A percentile compares a stretch with the other conserved stretches of the same genome.
Conservation (phyloP, 495 filamentous ascomycete genomes). For the Hypoxylon subgilvum region DNA sequence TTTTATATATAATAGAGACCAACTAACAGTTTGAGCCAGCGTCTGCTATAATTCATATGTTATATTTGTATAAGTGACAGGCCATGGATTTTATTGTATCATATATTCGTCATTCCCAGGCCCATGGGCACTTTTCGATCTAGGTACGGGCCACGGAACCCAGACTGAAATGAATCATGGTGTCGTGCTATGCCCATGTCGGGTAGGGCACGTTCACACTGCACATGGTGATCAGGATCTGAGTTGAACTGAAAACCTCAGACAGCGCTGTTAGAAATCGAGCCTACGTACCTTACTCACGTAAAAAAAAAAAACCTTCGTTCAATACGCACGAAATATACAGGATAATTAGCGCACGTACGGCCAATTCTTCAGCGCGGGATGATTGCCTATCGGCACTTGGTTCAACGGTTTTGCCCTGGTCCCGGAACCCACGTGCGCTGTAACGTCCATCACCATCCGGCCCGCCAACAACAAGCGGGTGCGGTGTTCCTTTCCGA, state of each 20-base stretch:
- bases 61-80: constrained; percentile 18
- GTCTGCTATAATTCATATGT: constrained; percentile 22
- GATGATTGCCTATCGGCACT: constrained; percentile 31
- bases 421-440: constrained; percentile 32
- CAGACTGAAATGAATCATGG: constrained; percentile 18
- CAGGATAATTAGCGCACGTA: too few species aligned
- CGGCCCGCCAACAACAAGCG: constrained; percentile 28
- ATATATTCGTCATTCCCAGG: constrained; percentile 36
- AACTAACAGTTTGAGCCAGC: constrained; percentile 5
- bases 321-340: too few species aligned
- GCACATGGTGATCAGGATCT: too few species aligned
- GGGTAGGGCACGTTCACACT: constrained; percentile 10
- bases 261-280: too few species aligned
- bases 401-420: constrained; percentile 23
- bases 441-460: constrained; percentile 29
- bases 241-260: too few species aligned
- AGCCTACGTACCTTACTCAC: too few species aligned
- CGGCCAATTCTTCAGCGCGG: constrained; percentile 11
- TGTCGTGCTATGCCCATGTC: neutral
- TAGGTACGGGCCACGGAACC: constrained; percentile 22
- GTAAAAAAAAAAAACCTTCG: too few species aligned
- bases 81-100: constrained; percentile 33
- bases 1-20: constrained; percentile 8
- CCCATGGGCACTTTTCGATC: constrained; percentile 35
- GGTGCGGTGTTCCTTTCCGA: constrained; percentile 34